Percentiles rank a stretch among this genome's conserved stretches.
These are phyloP conservation scores for Chernovozyma sophiae-reginae DNA, from an alignment of 1,139 yeast genomes.

Conservation along the genomic window DNA sequence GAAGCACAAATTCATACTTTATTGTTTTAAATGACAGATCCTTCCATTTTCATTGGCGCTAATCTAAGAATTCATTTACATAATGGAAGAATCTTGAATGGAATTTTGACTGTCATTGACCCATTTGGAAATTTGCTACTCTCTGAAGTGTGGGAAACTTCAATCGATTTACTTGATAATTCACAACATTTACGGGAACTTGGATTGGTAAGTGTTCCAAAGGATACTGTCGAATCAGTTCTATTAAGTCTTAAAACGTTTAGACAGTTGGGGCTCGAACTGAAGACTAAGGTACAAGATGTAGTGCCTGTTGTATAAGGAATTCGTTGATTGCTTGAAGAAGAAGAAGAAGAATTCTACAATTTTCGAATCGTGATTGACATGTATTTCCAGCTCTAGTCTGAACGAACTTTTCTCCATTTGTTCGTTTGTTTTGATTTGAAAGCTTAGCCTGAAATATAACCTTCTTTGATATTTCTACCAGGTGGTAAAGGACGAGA, in stretches of 20 bases:
- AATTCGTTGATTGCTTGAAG: conserved; percentile 2
- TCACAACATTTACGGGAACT: conserved; percentile 30
- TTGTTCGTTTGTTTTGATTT: no score
- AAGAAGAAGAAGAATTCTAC: conserved; percentile 1
- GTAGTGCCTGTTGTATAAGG: no score
- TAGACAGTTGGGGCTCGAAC: conserved; percentile 5
- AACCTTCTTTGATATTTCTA: conserved; percentile 1
- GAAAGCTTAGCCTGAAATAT: no score
- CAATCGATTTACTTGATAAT: conserved; percentile 23
- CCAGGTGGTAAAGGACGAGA: neutral
- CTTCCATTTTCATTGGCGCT: conserved; percentile 28
- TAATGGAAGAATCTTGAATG: conserved; percentile 34
- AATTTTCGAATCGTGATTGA: conserved; percentile 1
- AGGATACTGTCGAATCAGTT: conserved; percentile 24
- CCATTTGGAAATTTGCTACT: conserved; percentile 44
- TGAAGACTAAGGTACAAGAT: no score
- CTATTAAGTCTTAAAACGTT: conserved; percentile 21
- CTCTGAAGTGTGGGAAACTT: conserved; percentile 33
- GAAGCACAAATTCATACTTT: no score
- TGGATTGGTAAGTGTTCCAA: conserved; percentile 46
- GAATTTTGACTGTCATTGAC: conserved; percentile 40
- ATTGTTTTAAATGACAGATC: neutral
- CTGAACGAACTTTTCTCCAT: no score
- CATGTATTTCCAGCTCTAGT: no score
- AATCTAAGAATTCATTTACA: conserved; percentile 24